A percentile compares a stretch with the other conserved stretches of the same genome.
Conservation (phyloP, 495 filamentous ascomycete species). For the Pseudoneurospora amorphoporcata region DNA sequence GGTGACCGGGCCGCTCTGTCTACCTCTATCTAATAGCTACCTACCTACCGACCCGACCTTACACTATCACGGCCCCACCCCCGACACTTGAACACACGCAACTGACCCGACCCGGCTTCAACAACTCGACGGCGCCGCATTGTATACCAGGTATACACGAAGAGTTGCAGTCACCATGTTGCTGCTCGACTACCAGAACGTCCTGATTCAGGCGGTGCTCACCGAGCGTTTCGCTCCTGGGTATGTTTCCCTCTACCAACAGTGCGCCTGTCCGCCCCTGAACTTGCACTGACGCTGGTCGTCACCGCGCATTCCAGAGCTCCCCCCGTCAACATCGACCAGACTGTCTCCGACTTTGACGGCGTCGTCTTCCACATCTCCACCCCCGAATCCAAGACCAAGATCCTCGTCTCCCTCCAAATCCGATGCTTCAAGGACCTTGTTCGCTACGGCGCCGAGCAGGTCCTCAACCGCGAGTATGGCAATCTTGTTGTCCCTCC, state of each 20-base stretch:
- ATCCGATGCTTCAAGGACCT: conserved; percentile 92
- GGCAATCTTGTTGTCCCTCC: conserved; percentile 79
- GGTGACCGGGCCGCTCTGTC: too few species aligned
- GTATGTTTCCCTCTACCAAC: conserved; percentile 35
- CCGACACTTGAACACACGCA: neutral
- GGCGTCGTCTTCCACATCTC: conserved; percentile 96
- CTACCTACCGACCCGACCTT: neutral
- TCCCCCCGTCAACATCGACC: conserved; percentile 79
- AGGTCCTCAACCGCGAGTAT: conserved; percentile 89
- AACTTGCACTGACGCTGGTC: conserved; percentile 5
- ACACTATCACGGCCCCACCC: neutral
- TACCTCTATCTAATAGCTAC: neutral
- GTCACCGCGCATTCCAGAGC: conserved; percentile 42
- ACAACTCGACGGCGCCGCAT: neutral
- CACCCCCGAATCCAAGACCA: conserved; percentile 82
- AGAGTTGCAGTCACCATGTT: conserved; percentile 53
- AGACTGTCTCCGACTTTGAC: conserved; percentile 96
- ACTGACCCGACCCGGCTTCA: neutral
- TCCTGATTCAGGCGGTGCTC: conserved; percentile 88
- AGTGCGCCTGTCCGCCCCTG: conserved; percentile 1
- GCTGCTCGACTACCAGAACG: conserved; percentile 98
- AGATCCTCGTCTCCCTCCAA: conserved; percentile 85
- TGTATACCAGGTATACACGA: neutral
- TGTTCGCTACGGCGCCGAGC: conserved; percentile 80
- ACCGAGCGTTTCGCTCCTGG: conserved; percentile 81